phyloP scores from a whole-genome alignment of 805 yeast species.

The Zygoascus biomembranicola region DNA sequence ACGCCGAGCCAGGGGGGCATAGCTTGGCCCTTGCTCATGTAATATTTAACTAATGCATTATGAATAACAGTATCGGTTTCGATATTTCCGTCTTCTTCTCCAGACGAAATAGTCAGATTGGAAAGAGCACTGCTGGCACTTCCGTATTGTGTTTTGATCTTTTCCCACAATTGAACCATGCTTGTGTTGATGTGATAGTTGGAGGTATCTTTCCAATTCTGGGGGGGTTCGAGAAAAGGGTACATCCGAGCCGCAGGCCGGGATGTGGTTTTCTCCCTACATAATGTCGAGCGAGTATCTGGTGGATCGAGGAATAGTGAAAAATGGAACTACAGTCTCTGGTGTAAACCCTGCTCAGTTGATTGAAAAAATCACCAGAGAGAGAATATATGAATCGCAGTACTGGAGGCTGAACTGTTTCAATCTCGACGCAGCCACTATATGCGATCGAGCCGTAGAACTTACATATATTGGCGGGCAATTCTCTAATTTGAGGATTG shows the following conservation, averaged over 20 bases:
- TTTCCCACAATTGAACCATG: conserved; percentile 21
- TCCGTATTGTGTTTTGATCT: conserved; percentile 20
- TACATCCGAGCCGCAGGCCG: too few species aligned
- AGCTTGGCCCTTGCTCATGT: conserved; percentile 23
- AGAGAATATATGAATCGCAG: conserved; percentile 45
- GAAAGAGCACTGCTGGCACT: conserved; percentile 22
- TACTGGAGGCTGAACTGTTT: conserved; percentile 54
- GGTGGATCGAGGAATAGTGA: conserved; percentile 23
- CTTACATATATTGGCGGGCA: conserved; percentile 50
- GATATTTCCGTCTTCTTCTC: conserved; percentile 37
- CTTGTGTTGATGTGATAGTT: not conserved
- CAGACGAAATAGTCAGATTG: conserved; percentile 18
- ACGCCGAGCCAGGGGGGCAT: conserved; percentile 28
- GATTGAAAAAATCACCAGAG: conserved; percentile 52
- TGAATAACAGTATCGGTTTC: conserved; percentile 38
- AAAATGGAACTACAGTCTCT: conserved; percentile 26
- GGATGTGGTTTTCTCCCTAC: too few species aligned
- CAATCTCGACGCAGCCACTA: conserved; percentile 39
- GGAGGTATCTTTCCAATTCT: too few species aligned
- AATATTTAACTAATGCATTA: conserved; percentile 36
- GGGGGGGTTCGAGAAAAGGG: too few species aligned
- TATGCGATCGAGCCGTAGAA: conserved; percentile 40
- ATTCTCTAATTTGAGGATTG: conserved; percentile 49
- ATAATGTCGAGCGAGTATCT: conserved; percentile 9
- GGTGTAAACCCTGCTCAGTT: conserved; percentile 42